A percentile compares a stretch with the other conserved stretches of the same genome.
These are phyloP conservation scores for Brettanomyces anomalus DNA, from an alignment of 805 yeast species.

Conservation along the genomic window DNA sequence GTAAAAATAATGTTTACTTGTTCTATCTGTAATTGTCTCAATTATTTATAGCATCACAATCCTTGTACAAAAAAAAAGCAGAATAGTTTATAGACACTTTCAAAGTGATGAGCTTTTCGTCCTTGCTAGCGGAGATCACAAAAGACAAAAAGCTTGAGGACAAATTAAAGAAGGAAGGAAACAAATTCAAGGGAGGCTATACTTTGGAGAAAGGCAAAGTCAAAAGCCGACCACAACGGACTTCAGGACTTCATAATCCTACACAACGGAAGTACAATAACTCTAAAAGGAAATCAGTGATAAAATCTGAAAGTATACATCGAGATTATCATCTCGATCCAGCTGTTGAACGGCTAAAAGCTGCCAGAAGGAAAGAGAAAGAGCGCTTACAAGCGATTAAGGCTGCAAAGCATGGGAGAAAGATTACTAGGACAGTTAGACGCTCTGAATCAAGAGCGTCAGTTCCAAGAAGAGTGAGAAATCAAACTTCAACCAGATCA, in stretches of 20 bases:
- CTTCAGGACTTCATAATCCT: not conserved
- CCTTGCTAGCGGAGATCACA: slow-evolving; percentile 23
- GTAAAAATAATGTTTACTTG: too few species aligned
- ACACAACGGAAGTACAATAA: too few species aligned
- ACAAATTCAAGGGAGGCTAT: too few species aligned
- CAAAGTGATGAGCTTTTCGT: slow-evolving; percentile 10
- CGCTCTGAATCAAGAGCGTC: not conserved
- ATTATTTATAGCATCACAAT: too few species aligned
- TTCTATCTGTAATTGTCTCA: too few species aligned
- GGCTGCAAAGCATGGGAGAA: not conserved
- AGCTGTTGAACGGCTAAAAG: slow-evolving; percentile 61
- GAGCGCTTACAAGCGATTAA: slow-evolving; percentile 27
- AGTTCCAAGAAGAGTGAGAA: slow-evolving; percentile 2
- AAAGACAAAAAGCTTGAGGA: slow-evolving; percentile 12
- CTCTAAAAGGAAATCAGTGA: not conserved
- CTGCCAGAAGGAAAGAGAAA: slow-evolving; percentile 49
- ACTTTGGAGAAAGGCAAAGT: not conserved
- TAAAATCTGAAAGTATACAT: not conserved
- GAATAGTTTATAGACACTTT: too few species aligned
- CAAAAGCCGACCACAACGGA: not conserved
- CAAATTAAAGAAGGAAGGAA: not conserved
- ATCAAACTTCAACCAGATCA: slow-evolving; percentile 3
- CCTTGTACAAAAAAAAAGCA: too few species aligned
- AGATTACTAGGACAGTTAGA: slow-evolving; percentile 17
- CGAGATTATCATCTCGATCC: slow-evolving; percentile 39